phyloP scores from a whole-genome alignment of 169 alveolate species.

The Hepatocystis sp. region DNA sequence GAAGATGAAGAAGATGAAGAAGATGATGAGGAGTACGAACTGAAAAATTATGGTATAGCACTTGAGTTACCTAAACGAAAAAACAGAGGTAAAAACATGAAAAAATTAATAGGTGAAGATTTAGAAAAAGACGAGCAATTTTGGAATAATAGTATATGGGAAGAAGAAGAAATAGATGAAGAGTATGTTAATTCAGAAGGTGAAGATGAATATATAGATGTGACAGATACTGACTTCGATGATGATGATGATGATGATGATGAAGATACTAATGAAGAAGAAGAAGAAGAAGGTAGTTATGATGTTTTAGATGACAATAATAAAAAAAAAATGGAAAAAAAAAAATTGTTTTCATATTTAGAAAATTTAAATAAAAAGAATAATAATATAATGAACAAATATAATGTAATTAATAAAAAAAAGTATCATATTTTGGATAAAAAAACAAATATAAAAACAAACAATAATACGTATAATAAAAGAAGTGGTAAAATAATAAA shows the following conservation, averaged over 20 bases:
- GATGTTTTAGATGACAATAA: conserved; percentile 14
- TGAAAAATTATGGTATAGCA: conserved; percentile 86
- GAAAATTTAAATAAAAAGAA: conserved; percentile 53
- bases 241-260: conserved; percentile 80
- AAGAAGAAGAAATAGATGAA: conserved; percentile 89
- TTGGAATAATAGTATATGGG: conserved; percentile 91
- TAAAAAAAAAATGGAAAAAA: conserved; percentile 9
- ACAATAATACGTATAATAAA: too few species aligned
- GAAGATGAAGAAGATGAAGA: conserved; percentile 77
- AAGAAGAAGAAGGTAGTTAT: conserved; percentile 18
- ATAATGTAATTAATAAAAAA: conserved; percentile 37
- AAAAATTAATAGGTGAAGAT: conserved; percentile 87
- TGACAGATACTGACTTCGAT: conserved; percentile 89
- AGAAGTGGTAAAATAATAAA: not conserved
- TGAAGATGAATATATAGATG: conserved; percentile 87
- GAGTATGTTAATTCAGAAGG: conserved; percentile 91
- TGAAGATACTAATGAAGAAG: conserved; percentile 61
- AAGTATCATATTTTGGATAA: conserved; percentile 5
- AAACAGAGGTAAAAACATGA: conserved; percentile 86
- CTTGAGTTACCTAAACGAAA: conserved; percentile 88
- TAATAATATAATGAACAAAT: conserved; percentile 12
- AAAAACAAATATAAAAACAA: not conserved
- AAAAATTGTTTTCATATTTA: conserved; percentile 50
- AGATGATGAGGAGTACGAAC: conserved; percentile 73
- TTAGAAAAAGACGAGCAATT: conserved; percentile 87